Evolutionary conservation across 441 rosid genomes (phyloP).

Genomic region (Isatis lusitanica): DNA sequence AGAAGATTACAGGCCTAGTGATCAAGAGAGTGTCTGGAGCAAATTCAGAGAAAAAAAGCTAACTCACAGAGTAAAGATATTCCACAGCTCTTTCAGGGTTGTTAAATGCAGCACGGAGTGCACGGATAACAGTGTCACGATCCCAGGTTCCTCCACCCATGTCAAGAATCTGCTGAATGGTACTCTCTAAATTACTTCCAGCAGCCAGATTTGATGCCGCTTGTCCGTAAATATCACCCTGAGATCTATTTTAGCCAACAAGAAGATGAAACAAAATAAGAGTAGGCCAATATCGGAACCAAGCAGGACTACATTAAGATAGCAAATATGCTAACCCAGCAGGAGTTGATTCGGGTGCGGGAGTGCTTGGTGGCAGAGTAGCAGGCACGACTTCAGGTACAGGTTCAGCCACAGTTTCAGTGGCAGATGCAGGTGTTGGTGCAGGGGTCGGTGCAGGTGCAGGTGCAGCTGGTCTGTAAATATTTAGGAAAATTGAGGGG

Average conservation of each 20-base stretch:
- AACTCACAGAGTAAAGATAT: conserved; percentile 78
- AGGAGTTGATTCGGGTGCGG: conserved; percentile 42
- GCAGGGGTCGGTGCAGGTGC: conserved; percentile 6
- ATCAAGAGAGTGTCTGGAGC: neutral
- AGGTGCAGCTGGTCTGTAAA: conserved; percentile 25
- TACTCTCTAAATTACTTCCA: conserved; percentile 75
- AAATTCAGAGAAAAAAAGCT: neutral
- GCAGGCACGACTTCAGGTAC: conserved; percentile 4
- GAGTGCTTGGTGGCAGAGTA: conserved; percentile 23
- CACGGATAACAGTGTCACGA: conserved; percentile 77
- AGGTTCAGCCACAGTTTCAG: conserved; percentile 1
- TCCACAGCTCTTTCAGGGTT: conserved; percentile 98
- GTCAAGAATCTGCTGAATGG: conserved; percentile 86
- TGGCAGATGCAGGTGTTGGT: neutral
- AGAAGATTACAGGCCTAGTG: neutral
- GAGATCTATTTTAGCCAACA: conserved; percentile 48
- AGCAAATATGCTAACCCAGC: conserved; percentile 28
- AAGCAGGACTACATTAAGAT: neutral
- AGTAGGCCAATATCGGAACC: neutral
- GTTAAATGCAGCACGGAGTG: conserved; percentile 92
- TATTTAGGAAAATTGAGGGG: neutral
- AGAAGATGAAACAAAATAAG: neutral
- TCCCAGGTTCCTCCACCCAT: conserved; percentile 98
- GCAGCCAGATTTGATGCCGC: conserved; percentile 92
- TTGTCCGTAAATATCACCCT: conserved; percentile 64